Percentiles rank a stretch among this genome's conserved stretches.
Conservation (phyloP, 306 rosid genomes). For the Pyrus pyrifolia region DNA sequence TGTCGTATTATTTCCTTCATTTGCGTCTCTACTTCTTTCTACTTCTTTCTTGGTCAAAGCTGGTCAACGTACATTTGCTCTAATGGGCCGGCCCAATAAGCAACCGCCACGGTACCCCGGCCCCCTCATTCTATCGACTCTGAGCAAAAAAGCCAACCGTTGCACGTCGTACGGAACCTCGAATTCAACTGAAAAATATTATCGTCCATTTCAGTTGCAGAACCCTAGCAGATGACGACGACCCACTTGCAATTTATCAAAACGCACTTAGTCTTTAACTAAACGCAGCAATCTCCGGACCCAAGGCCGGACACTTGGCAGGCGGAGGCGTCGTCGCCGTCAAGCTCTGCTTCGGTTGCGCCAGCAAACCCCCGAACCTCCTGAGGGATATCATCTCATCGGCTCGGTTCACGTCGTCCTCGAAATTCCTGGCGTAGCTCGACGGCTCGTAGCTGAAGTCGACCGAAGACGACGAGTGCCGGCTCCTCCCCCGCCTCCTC, state of each 20-base stretch:
- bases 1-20: neutral
- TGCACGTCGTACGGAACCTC: neutral
- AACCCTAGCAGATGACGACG: neutral
- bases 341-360: neutral
- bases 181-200: neutral
- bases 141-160: neutral
- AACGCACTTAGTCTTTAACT: neutral
- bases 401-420: conserved; percentile 20
- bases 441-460: conserved; percentile 37
- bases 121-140: neutral
- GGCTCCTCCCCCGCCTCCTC: neutral
- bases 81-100: neutral
- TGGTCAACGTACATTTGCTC: neutral
- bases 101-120: neutral
- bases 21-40: neutral
- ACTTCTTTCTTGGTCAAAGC: neutral
- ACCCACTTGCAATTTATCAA: neutral
- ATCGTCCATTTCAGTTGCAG: neutral
- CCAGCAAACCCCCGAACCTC: conserved; percentile 10
- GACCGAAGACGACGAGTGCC: conserved; percentile 11
- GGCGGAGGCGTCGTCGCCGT: neutral
- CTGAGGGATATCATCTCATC: conserved; percentile 7
- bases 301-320: neutral
- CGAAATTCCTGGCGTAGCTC: conserved; percentile 39
- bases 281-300: neutral